phyloP scores from a whole-genome alignment of 805 yeast species.

The Schwanniomyces polymorphus region DNA sequence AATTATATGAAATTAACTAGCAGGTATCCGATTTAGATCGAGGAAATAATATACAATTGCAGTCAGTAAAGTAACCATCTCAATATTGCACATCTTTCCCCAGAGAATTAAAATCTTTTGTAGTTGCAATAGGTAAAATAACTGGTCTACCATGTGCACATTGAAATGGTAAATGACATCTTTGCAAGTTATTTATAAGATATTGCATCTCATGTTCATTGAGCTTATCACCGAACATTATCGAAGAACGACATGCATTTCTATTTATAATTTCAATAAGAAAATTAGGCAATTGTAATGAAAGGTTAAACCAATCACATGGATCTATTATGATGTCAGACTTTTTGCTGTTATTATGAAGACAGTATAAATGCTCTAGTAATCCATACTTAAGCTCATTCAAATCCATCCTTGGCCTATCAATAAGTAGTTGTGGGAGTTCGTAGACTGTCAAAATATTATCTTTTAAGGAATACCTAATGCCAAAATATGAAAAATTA shows the following conservation, averaged over 20 bases:
- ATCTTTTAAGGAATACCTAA: conserved; percentile 7
- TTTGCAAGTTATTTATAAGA: conserved; percentile 41
- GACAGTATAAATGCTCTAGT: conserved; percentile 45
- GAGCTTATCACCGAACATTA: conserved; percentile 68
- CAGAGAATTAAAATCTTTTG: conserved; percentile 2
- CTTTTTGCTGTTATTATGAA: conserved; percentile 30
- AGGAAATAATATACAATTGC: too few relatives aligned
- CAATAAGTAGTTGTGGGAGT: conserved; percentile 44
- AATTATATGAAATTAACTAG: too few relatives aligned
- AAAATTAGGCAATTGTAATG: conserved; percentile 46
- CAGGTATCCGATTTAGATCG: too few relatives aligned
- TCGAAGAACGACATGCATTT: conserved; percentile 66
- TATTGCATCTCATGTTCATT: conserved; percentile 40
- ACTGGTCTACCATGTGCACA: conserved; percentile 91
- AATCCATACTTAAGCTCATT: conserved; percentile 36
- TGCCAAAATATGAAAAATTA: conserved; percentile 19
- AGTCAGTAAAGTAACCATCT: too few relatives aligned
- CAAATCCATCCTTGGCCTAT: conserved; percentile 26
- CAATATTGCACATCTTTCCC: too few relatives aligned
- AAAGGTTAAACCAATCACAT: conserved; percentile 18
- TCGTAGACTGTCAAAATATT: conserved; percentile 30
- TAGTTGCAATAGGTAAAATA: conserved; percentile 50
- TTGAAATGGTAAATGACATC: conserved; percentile 63
- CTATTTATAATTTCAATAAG: conserved; percentile 53
- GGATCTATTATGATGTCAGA: conserved; percentile 38